Percentiles rank a stretch among this genome's conserved stretches.
Evolutionary conservation across 305 asterid genomes (phyloP).

Genomic region (Vinca major): DNA sequence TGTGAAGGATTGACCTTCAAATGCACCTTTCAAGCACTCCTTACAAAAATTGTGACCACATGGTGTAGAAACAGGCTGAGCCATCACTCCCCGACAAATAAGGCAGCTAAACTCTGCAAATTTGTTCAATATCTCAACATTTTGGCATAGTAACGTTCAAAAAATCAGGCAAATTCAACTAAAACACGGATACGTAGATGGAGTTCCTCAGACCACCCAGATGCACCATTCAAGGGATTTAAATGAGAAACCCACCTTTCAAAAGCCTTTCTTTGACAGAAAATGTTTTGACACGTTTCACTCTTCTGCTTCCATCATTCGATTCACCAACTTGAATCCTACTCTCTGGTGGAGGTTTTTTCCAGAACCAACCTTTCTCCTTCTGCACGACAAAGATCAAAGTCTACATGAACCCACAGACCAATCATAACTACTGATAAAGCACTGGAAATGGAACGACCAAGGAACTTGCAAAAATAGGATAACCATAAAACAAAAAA

Average conservation of each 20-base stretch:
- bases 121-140: neutral
- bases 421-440: neutral
- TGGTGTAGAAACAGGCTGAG: conserved; percentile 68
- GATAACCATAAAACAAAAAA: neutral
- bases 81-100: conserved; percentile 72
- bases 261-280: conserved; percentile 54
- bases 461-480: neutral
- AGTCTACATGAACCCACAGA: neutral
- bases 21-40: conserved; percentile 69
- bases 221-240: neutral
- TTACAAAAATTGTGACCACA: conserved; percentile 93
- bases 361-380: conserved; percentile 69
- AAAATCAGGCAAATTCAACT: conserved; percentile 4
- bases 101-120: conserved; percentile 74
- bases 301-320: conserved; percentile 33
- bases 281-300: conserved; percentile 28
- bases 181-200: neutral
- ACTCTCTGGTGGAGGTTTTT: conserved; percentile 56
- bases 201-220: neutral
- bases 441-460: neutral
- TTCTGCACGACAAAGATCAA: conserved; percentile 35
- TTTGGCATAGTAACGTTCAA: neutral
- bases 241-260: conserved; percentile 43
- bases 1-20: conserved; percentile 61
- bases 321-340: conserved; percentile 29